Percentiles rank a stretch among this genome's conserved stretches.
These are phyloP conservation scores for Trichoderma sp. DNA, from an alignment of 2,329 filamentous ascomycete species.

Conservation along the genomic window DNA sequence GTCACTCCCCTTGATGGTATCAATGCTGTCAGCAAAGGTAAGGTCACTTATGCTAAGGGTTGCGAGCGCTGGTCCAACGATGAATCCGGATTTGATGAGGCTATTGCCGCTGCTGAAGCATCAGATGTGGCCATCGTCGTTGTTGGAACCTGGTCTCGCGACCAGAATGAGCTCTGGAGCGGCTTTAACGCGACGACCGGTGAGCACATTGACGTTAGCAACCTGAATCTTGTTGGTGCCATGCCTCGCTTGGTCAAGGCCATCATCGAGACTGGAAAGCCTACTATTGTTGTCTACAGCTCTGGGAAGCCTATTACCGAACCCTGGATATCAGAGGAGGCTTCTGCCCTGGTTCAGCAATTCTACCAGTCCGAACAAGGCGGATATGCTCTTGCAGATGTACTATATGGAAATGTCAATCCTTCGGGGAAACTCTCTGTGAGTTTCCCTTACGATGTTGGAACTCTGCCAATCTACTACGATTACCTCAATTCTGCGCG, in stretches of 20 bases:
- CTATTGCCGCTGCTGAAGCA: not conserved
- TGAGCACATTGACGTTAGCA: not conserved
- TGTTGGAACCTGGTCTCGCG: not conserved
- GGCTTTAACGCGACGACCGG: not conserved
- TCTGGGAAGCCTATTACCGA: slow-evolving; percentile 8
- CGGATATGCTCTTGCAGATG: slow-evolving; percentile 1
- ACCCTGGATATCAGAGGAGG: not conserved
- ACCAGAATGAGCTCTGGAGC: slow-evolving; percentile 5
- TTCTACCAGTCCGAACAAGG: slow-evolving; percentile 7
- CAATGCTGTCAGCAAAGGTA: not conserved
- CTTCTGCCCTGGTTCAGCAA: slow-evolving; percentile 4
- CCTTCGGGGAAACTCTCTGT: slow-evolving; percentile 8
- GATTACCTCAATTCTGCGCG: slow-evolving; percentile 1
- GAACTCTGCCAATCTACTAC: slow-evolving; percentile 7
- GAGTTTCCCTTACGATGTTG: slow-evolving; percentile 9
- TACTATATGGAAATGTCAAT: slow-evolving; percentile 1
- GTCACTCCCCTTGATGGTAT: slow-evolving; percentile 7
- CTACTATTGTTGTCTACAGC: not conserved
- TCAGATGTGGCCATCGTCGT: slow-evolving; percentile 1
- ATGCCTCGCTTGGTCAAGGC: slow-evolving; percentile 9
- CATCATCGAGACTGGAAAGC: slow-evolving; percentile 3
- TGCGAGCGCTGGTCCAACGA: slow-evolving; percentile 11
- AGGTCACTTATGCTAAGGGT: not conserved
- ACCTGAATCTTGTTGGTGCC: not conserved
- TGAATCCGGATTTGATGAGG: slow-evolving; percentile 6